phyloP scores from a whole-genome alignment of 2,329 filamentous ascomycete genomes.

The Mariannaea sp. region DNA sequence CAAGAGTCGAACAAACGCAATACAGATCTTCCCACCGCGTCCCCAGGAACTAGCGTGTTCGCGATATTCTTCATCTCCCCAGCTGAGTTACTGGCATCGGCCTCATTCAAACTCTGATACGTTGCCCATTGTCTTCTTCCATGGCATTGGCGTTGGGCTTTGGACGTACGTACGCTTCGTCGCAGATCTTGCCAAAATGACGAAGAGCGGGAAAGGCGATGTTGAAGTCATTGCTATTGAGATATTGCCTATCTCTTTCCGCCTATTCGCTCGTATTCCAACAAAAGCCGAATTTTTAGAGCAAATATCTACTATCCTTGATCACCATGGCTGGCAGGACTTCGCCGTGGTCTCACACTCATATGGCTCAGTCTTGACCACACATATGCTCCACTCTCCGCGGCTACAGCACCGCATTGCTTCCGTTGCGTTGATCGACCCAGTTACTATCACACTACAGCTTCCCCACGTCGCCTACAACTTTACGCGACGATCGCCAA shows the following conservation, averaged over 20 bases:
- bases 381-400: conserved; percentile 62
- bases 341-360: conserved; percentile 67
- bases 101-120: conserved; percentile 57
- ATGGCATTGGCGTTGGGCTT: conserved; percentile 72
- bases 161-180: conserved; percentile 66
- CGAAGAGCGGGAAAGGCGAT: conserved; percentile 41
- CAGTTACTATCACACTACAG: conserved; percentile 70
- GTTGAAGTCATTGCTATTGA: conserved; percentile 70
- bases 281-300: conserved; percentile 57
- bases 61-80: conserved; percentile 52
- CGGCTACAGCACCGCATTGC: conserved; percentile 55
- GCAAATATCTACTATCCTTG: conserved; percentile 62
- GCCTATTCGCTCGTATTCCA: conserved; percentile 61
- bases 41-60: conserved; percentile 53
- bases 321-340: conserved; percentile 59
- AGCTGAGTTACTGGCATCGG: conserved; percentile 68
- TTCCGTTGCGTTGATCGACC: conserved; percentile 58
- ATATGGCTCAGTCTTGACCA: conserved; percentile 67
- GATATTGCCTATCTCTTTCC: conserved; percentile 67
- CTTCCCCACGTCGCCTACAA: conserved; percentile 74
- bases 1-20: conserved; percentile 32
- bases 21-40: conserved; percentile 62
- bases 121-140: conserved; percentile 68
- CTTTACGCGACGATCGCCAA: conserved; percentile 61
- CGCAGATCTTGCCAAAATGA: conserved; percentile 50